These are phyloP conservation scores for Paecilomyces fulvus DNA, from an alignment of 2,329 filamentous ascomycete genomes.

Conservation along the genomic window DNA sequence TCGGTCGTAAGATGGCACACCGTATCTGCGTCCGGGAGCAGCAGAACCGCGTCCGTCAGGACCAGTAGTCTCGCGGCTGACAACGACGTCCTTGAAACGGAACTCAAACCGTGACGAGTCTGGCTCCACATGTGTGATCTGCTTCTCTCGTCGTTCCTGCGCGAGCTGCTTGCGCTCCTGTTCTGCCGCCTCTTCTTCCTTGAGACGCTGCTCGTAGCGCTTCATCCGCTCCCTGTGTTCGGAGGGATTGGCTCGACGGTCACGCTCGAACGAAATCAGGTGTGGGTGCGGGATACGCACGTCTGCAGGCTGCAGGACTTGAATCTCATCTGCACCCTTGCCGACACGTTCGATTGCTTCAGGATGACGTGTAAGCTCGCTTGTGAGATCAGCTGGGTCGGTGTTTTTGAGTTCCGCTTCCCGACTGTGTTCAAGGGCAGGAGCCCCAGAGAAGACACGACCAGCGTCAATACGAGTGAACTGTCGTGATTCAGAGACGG, in stretches of 20 bases:
- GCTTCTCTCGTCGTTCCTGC: slow-evolving; percentile 36
- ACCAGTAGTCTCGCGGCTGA: slow-evolving; percentile 49
- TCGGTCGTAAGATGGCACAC: slow-evolving; percentile 53
- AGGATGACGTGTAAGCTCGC: slow-evolving; percentile 19
- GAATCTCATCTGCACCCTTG: slow-evolving; percentile 34
- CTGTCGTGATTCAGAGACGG: slow-evolving; percentile 53
- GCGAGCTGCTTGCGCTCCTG: slow-evolving; percentile 30
- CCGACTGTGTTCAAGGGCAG: slow-evolving; percentile 22
- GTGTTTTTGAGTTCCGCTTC: slow-evolving; percentile 16
- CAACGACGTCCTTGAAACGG: slow-evolving; percentile 46
- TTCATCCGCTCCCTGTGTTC: slow-evolving; percentile 23
- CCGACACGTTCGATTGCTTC: slow-evolving; percentile 34
- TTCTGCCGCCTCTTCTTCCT: slow-evolving; percentile 30
- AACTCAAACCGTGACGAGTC: slow-evolving; percentile 50
- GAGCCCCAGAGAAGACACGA: slow-evolving; percentile 47
- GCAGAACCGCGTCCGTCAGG: slow-evolving; percentile 44
- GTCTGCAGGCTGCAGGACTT: slow-evolving; percentile 53
- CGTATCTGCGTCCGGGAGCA: slow-evolving; percentile 53
- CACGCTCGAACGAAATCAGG: slow-evolving; percentile 43
- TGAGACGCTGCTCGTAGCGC: slow-evolving; percentile 39
- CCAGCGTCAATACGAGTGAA: slow-evolving; percentile 60
- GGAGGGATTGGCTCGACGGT: slow-evolving; percentile 28
- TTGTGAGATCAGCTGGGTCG: slow-evolving; percentile 25
- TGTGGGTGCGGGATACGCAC: slow-evolving; percentile 57
- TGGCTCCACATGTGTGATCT: slow-evolving; percentile 35